These are phyloP conservation scores for Coprinopsis marcescibilis DNA, from an alignment of 768 basidiomycete species.

Conservation along the genomic window DNA sequence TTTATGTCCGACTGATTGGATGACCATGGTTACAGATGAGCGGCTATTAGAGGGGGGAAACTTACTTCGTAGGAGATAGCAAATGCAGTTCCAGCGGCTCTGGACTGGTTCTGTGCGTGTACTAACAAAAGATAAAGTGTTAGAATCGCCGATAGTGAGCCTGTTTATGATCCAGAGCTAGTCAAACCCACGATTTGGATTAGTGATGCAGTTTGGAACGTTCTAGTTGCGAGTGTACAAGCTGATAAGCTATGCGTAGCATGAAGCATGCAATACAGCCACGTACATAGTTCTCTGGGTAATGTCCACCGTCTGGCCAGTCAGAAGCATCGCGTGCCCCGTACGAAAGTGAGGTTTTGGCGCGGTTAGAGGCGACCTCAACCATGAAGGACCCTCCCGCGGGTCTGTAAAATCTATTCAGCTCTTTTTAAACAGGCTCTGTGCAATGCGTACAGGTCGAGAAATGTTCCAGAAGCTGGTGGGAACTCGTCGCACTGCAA, in stretches of 20 bases:
- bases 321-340: constrained; percentile 29
- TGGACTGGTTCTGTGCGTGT: constrained; percentile 46
- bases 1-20: constrained; percentile 37
- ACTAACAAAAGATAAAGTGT: constrained; percentile 25
- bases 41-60: not conserved
- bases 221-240: constrained; percentile 20
- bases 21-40: not conserved
- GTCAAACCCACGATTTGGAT: constrained; percentile 41
- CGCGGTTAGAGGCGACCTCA: constrained; percentile 46
- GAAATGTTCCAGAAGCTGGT: constrained; percentile 33
- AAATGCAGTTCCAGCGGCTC: constrained; percentile 50
- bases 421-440: not conserved
- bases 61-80: constrained; percentile 47
- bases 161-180: not conserved
- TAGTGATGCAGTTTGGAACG: constrained; percentile 35
- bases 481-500: constrained; percentile 37
- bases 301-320: constrained; percentile 41
- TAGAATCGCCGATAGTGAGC: not conserved
- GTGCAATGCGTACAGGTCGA: constrained; percentile 33
- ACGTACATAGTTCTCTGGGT: constrained; percentile 43
- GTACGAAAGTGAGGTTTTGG: constrained; percentile 39
- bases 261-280: not conserved
- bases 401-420: constrained; percentile 36
- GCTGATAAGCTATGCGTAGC: not conserved
- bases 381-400: constrained; percentile 43